Base-by-base conservation (phyloP, 2,329 filamentous ascomycete genomes). In the Aspergillaceae sp. region DNA sequence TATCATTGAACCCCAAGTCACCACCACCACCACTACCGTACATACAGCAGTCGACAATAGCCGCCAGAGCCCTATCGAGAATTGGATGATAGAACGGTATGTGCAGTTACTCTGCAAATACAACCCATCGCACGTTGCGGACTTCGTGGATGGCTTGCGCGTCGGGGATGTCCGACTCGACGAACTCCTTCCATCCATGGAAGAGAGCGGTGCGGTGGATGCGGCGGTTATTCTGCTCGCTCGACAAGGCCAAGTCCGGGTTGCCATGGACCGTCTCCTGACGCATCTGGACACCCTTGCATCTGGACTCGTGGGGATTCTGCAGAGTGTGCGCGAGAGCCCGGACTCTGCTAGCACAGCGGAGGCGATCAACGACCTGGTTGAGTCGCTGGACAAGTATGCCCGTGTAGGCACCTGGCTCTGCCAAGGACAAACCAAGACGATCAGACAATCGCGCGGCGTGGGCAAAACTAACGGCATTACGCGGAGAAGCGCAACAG, bases 391-490 rank as follows among this genome's bases (percentile, higher is more conserved):
- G 11, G 83, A 94, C 50, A 96, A 94, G 63, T 97, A 95, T 66
- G 82, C 84, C 1, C 84, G 89, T 52, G 87, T 98, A 1, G 92
- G 94, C 9, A 91, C 94, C 43, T 98, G 92, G 92, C 74, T 98
- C 8, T 97, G 92, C 57, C 87, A 94, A 66, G 82, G 84, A 1
- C 88, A 95, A 62, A 87, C 80, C 42, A 86, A 84, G 58, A 78
- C 76, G 4, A 75, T 71, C 48, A 62, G 63, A 42, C 59, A 58
- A 29, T 55, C 58, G 8, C 58, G 58, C 11, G 46, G 54, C 7
- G 19, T 19, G 19, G 50, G 53, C 38, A 61, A 53, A 47, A 61
- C 53, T 54, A 67, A 56, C 56, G 66, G 51, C 56, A 66, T 55
- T 44, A 66, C 48, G 47, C 61, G 46, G 49, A 72, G 65, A 19